phyloP scores from a whole-genome alignment of 1,139 yeast species.

The Insectozyma bohioensis region DNA sequence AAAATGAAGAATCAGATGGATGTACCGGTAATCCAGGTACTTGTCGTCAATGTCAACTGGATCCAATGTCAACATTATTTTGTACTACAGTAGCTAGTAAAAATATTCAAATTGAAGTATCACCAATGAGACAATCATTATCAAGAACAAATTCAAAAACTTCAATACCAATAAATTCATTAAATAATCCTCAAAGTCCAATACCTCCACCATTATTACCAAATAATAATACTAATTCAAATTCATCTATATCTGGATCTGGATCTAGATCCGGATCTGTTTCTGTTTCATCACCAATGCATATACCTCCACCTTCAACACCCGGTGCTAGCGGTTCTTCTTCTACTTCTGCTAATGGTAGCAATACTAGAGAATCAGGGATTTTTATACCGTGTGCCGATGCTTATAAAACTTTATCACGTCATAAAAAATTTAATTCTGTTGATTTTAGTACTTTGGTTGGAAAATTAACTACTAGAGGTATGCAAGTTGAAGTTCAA shows the following conservation, averaged over 20 bases:
- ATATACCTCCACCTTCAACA: constrained; percentile 6
- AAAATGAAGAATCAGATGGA: constrained; percentile 30
- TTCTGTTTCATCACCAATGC: no score
- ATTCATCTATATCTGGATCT: neutral
- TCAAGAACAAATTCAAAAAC: constrained; percentile 15
- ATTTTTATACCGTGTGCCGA: constrained; percentile 84
- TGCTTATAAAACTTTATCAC: constrained; percentile 79
- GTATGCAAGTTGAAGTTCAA: constrained; percentile 87
- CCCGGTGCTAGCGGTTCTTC: constrained; percentile 17
- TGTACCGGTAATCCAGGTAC: constrained; percentile 91
- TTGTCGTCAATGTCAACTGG: constrained; percentile 78
- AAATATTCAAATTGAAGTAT: constrained; percentile 12
- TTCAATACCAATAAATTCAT: constrained; percentile 14
- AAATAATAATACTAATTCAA: constrained; percentile 6
- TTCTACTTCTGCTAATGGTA: constrained; percentile 2
- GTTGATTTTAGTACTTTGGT: constrained; percentile 75
- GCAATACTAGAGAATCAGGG: no score
- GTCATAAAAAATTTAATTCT: constrained; percentile 72
- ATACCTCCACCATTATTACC: constrained; percentile 13
- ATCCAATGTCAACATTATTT: constrained; percentile 86
- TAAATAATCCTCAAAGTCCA: constrained; percentile 22
- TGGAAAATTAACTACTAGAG: constrained; percentile 73
- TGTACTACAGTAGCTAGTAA: constrained; percentile 80
- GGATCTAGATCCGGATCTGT: no score
- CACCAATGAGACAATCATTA: constrained; percentile 10